Evolutionary conservation across 2,329 filamentous ascomycete genomes (phyloP).

Genomic region (Cladosporium velox): DNA sequence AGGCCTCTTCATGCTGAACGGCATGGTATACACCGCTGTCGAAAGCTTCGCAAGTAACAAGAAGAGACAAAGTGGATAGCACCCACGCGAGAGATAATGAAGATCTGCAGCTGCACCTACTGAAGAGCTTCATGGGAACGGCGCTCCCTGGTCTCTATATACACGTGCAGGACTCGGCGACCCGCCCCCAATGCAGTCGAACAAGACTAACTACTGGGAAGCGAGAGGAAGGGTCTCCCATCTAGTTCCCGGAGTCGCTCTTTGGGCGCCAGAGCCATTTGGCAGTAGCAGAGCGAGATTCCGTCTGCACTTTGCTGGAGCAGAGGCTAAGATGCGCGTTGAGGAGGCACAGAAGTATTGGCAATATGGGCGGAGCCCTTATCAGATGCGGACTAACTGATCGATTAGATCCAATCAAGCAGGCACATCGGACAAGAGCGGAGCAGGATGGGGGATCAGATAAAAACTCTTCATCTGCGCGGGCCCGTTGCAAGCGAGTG

Average conservation of each 20-base stretch:
- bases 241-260: conserved; percentile 7
- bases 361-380: conserved; percentile 13
- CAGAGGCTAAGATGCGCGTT: conserved; percentile 7
- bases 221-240: not conserved
- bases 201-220: conserved; percentile 5
- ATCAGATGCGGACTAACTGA: conserved; percentile 17
- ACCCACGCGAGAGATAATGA: conserved; percentile 2
- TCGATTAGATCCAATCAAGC: conserved; percentile 20
- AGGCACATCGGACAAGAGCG: conserved; percentile 5
- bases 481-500: conserved; percentile 13
- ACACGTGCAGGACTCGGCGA: conserved; percentile 16
- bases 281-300: conserved; percentile 1
- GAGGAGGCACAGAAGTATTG: conserved; percentile 20
- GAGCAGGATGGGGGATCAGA: conserved; percentile 6
- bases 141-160: conserved; percentile 11
- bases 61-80: not conserved
- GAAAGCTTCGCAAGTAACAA: not conserved
- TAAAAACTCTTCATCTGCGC: conserved; percentile 17
- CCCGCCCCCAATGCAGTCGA: conserved; percentile 4
- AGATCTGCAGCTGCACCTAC: conserved; percentile 6
- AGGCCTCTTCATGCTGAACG: conserved; percentile 12
- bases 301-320: not conserved
- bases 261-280: not conserved
- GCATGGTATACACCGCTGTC: not conserved
- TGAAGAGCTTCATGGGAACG: not conserved